Percentiles rank a stretch among this genome's conserved stretches.
Conservation (phyloP, 805 yeast genomes). For the Metschnikowia anglica region DNA sequence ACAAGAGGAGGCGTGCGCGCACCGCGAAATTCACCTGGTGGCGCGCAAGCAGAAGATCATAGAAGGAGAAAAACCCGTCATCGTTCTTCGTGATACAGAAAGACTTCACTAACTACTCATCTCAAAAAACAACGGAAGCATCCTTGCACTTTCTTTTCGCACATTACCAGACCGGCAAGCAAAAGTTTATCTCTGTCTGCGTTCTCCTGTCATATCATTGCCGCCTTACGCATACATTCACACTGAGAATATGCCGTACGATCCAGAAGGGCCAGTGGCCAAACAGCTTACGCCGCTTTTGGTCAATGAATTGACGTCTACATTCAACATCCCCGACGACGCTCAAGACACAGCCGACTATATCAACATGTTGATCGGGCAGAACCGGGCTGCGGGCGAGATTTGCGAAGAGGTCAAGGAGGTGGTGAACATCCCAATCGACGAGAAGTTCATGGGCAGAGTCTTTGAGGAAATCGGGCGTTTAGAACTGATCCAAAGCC, state of each 20-base stretch:
- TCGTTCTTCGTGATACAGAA: no score
- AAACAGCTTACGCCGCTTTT: constrained; percentile 35
- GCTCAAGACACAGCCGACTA: constrained; percentile 57
- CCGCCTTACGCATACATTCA: no score
- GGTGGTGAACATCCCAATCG: constrained; percentile 61
- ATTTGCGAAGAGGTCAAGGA: constrained; percentile 60
- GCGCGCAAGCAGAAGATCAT: no score
- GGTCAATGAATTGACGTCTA: constrained; percentile 35
- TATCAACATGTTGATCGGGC: constrained; percentile 66
- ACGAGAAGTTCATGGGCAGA: constrained; percentile 53
- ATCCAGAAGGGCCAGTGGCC: constrained; percentile 43
- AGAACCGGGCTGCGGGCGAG: constrained; percentile 60
- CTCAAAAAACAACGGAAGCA: no score
- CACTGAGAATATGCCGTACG: constrained; percentile 35
- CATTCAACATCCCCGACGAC: constrained; percentile 38
- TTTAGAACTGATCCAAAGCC: constrained; percentile 14
- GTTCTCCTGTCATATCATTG: no score
- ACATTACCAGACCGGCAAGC: no score
- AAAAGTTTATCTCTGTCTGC: no score
- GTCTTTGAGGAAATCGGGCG: constrained; percentile 55
- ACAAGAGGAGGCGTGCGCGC: neutral
- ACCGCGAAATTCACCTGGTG: neutral
- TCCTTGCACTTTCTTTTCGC: no score
- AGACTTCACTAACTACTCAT: no score
- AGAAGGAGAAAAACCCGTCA: no score